Evolutionary conservation across 371 early-diverging fungal genomes (phyloP), one percentile per base, ranked within the genome.

Genomic region (Choanephora cucurbitarum): DNA sequence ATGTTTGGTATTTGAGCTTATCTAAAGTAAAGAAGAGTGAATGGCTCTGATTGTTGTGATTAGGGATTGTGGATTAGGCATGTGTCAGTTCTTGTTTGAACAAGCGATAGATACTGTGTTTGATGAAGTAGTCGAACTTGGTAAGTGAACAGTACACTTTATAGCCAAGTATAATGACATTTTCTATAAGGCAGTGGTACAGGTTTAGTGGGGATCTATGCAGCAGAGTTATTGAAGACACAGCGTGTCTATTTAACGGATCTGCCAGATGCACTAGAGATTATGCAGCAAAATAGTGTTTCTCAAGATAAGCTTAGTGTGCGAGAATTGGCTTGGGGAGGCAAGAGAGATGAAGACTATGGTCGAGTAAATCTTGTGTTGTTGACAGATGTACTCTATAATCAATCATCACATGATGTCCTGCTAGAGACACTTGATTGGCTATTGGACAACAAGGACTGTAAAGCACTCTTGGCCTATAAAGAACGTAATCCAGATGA

Each of bases 401-500:
- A 80, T 39, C 72, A 71, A 58, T 60, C 53, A 10, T 68, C 67
- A 5, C 77, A 77, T 46, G 72, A 73, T 42, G 44, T 65, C 1
- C 47, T 80, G 3, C 23, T 80, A 18, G 68, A 64, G n/a, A 73
- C 80, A 0, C 39, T 80, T 18, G 55, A 60, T 15, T 55, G 63
- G 66, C 41, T 75, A 2, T 43, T 67, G 23, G 55, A 53, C 10
- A 54, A 58, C 19, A 14, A 44, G 3, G 23, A 54, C 10, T 64
- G 62, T 5, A 64, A 55, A 41, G 67, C 70, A 2, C 39, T 76
- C 17, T 50, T 72, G 21, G 63, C 69, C 5, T 70, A 72, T 47
- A 76, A 76, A 46, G 70, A 73, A 44, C 58, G 70, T 47, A 73
- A 75, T 54, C 70, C 70, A 5, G 80, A 74, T 39, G 80, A 80